Percentiles rank a stretch among this genome's conserved stretches.
Conservation (phyloP, 1,139 yeast genomes). For the Yamadazyma membranifaciens region DNA sequence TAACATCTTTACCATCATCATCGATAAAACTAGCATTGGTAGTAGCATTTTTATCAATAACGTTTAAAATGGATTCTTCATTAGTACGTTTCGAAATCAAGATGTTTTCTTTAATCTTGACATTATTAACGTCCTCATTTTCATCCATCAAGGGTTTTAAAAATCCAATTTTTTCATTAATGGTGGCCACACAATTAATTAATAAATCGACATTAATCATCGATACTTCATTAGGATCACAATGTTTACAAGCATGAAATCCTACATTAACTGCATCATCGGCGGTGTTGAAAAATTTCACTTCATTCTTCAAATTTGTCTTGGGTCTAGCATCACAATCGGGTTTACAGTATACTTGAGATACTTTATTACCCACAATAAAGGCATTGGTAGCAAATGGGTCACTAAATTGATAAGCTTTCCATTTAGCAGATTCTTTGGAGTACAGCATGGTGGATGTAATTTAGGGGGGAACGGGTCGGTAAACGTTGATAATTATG, state of each 20-base stretch:
- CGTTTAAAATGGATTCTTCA: conserved; percentile 27
- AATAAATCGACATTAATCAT: conserved; percentile 52
- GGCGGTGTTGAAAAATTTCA: conserved; percentile 40
- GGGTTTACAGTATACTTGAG: conserved; percentile 57
- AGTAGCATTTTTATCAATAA: conserved; percentile 18
- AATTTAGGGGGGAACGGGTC: too few relatives aligned
- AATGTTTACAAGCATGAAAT: conserved; percentile 50
- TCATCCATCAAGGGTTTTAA: conserved; percentile 50
- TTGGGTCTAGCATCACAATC: conserved; percentile 59
- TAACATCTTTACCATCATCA: conserved; percentile 1
- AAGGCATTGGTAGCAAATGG: conserved; percentile 64
- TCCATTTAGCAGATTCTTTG: conserved; percentile 54
- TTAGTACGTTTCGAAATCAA: conserved; percentile 29
- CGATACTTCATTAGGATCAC: conserved; percentile 45
- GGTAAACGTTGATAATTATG: too few relatives aligned
- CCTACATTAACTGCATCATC: conserved; percentile 47
- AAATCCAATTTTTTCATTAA: conserved; percentile 59
- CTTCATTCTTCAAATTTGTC: conserved; percentile 42
- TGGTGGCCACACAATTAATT: conserved; percentile 54
- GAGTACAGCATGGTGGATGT: conserved; percentile 36
- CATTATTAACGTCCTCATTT: conserved; percentile 41
- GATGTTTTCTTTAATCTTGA: conserved; percentile 39
- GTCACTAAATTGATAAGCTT: conserved; percentile 64
- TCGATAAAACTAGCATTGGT: background rate
- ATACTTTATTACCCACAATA: conserved; percentile 46